Conservation (phyloP, 2,329 filamentous ascomycete species). For the Fusarium newnesense region DNA sequence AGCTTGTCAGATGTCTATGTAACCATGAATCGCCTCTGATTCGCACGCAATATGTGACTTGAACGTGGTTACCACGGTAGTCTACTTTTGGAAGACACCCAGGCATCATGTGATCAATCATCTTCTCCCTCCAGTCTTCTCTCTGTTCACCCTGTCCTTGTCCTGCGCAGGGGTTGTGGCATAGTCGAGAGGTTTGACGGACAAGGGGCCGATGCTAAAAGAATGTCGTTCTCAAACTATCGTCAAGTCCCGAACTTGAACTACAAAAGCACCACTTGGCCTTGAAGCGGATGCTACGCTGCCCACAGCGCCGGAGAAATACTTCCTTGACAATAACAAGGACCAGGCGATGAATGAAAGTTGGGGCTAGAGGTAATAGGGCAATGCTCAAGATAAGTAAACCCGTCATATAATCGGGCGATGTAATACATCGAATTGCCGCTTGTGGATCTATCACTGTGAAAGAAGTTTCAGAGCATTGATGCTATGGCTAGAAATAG, state of each 20-base stretch:
- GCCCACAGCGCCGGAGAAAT: background rate
- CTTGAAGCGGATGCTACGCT: slow-evolving; percentile 4
- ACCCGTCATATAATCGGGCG: slow-evolving; percentile 17
- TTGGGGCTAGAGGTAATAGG: background rate
- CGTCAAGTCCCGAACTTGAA: slow-evolving; percentile 10
- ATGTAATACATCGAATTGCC: background rate
- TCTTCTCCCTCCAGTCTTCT: background rate
- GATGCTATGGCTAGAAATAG: slow-evolving; percentile 2
- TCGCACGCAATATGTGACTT: slow-evolving; percentile 17
- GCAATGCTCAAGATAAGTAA: slow-evolving; percentile 9
- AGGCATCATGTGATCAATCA: slow-evolving; percentile 21
- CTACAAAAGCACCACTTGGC: slow-evolving; percentile 15
- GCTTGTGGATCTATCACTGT: background rate
- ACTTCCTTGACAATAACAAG: background rate
- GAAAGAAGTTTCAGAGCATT: background rate
- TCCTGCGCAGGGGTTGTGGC: slow-evolving; percentile 3
- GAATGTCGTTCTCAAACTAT: slow-evolving; percentile 1
- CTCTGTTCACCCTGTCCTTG: slow-evolving; percentile 3
- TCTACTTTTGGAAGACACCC: background rate
- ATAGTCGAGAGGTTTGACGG: background rate
- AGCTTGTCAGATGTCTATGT: slow-evolving; percentile 20
- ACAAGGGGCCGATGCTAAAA: background rate
- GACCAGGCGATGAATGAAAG: background rate
- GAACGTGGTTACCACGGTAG: slow-evolving; percentile 3
- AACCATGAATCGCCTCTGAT: slow-evolving; percentile 18